Evolutionary conservation across 371 early-diverging fungal species (phyloP).

Genomic region (Mucor sp.): DNA sequence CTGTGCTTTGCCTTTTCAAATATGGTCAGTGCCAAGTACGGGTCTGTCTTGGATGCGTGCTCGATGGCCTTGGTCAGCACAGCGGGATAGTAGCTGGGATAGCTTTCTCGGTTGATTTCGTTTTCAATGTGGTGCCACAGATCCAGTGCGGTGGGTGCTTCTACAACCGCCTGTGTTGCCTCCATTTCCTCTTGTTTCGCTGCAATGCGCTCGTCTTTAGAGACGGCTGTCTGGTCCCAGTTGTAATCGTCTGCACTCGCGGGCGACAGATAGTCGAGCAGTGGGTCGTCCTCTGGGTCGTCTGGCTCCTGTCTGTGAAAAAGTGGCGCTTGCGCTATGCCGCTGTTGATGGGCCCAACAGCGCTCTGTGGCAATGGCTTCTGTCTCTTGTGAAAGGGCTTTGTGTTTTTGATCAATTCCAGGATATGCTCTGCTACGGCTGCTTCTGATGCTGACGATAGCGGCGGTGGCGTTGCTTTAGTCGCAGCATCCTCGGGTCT

Average conservation of each 20-base stretch:
- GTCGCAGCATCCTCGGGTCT: background rate
- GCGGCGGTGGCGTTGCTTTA: background rate
- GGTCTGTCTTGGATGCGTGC: conserved; percentile 36
- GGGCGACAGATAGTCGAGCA: background rate
- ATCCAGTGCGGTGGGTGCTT: conserved; percentile 3
- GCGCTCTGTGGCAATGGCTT: conserved; percentile 28
- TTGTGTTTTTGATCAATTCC: conserved; percentile 21
- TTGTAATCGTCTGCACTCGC: background rate
- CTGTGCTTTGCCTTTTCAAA: conserved; percentile 46
- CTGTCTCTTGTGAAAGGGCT: conserved; percentile 17
- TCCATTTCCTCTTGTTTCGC: conserved; percentile 18
- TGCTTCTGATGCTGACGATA: background rate
- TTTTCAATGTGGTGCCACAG: conserved; percentile 11
- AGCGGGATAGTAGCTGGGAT: conserved; percentile 36
- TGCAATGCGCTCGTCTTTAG: conserved; percentile 1
- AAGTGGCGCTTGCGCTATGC: background rate
- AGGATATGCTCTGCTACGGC: conserved; percentile 3
- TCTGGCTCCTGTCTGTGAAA: background rate
- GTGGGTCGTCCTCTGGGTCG: background rate
- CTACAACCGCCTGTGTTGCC: conserved; percentile 6
- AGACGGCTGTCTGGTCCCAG: background rate
- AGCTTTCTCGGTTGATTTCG: conserved; percentile 14
- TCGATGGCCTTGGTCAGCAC: conserved; percentile 36
- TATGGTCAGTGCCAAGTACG: conserved; percentile 48
- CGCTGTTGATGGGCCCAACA: conserved; percentile 12